Evolutionary conservation across 192 early-diverging fungal species (phyloP).

Genomic region (Spizellomyces sp.): DNA sequence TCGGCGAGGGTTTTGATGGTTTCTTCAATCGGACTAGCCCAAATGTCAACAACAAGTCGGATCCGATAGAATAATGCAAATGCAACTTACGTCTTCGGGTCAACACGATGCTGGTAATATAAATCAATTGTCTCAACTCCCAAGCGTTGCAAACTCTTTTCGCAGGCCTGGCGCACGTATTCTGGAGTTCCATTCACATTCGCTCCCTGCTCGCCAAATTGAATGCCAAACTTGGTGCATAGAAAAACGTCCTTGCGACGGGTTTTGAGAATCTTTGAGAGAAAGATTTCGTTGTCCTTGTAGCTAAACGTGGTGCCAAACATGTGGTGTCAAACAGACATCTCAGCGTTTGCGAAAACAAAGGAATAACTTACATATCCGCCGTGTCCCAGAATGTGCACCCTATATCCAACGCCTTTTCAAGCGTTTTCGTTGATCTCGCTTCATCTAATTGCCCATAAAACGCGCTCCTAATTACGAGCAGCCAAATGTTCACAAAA

Average conservation of each 20-base stretch:
- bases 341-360: too few relatives aligned
- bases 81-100: constrained; percentile 34
- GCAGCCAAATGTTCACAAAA: too few relatives aligned
- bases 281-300: constrained; percentile 41
- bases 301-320: too few relatives aligned
- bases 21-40: constrained; percentile 54
- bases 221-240: constrained; percentile 64
- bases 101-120: constrained; percentile 67
- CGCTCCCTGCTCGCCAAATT: constrained; percentile 29
- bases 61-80: neutral
- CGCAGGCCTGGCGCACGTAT: constrained; percentile 50
- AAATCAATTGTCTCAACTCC: constrained; percentile 63
- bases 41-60: constrained; percentile 26
- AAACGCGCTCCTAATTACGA: too few relatives aligned
- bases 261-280: constrained; percentile 52
- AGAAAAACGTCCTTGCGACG: constrained; percentile 57
- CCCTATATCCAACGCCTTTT: constrained; percentile 24
- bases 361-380: too few relatives aligned
- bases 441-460: too few relatives aligned
- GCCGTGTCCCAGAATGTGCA: too few relatives aligned
- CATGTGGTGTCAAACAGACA: too few relatives aligned
- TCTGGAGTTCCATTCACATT: constrained; percentile 35
- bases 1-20: constrained; percentile 65
- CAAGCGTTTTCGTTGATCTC: neutral
- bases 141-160: constrained; percentile 49